Base-by-base conservation (phyloP, 2,329 filamentous ascomycete genomes). In the Teratosphaeria pseudoeucalypti region DNA sequence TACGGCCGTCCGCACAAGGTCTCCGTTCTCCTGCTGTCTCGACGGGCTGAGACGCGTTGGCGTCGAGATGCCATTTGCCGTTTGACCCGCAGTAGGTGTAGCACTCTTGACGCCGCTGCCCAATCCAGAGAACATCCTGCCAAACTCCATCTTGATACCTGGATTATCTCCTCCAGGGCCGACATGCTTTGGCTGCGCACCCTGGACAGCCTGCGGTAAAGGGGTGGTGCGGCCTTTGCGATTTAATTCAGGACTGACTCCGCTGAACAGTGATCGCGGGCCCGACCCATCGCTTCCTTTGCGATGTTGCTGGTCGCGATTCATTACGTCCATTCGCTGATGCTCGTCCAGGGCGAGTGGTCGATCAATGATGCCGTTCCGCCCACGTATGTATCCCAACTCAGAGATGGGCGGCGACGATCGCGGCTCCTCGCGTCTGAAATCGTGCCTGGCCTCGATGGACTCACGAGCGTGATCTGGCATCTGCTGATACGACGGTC, bases 121-220 rank as follows among this genome's bases (percentile, higher is more conserved):
- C 65, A 97, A 90, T n/a, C 92, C 92, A 19, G 90, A 90, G 75
- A 96, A 96, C 81, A 96, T 95, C 63, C 90, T 86, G 32, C 92
- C 92, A 71, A 96, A 92, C 72, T 96, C 92, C 71, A 86, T 95
- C 79, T 96, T 96, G 70, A 96, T 95, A 52, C 88, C 88, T 11
- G 90, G 88, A 55, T 71, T 69, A 72, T 96, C 91, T 16, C 87
- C 88, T 14, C 85, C 84, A 6, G 90, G 89, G 3, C 88, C 89
- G 57, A 88, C 82, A 47, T 88, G 83, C 67, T 91, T 88, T 16
- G 87, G 85, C 72, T 96, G 92, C 1, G 89, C 92, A 26, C 92
- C 92, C 71, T 96, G 92, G 0, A 96, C 92, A 26, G 92, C 92
- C 73, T 96, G 92, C 0, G 92, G 92, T 16, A 96, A 78, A 1